A percentile compares a stretch with the other conserved stretches of the same genome.
Evolutionary conservation across 306 rosid genomes (phyloP).

Genomic region (Cucurbita moschata): DNA sequence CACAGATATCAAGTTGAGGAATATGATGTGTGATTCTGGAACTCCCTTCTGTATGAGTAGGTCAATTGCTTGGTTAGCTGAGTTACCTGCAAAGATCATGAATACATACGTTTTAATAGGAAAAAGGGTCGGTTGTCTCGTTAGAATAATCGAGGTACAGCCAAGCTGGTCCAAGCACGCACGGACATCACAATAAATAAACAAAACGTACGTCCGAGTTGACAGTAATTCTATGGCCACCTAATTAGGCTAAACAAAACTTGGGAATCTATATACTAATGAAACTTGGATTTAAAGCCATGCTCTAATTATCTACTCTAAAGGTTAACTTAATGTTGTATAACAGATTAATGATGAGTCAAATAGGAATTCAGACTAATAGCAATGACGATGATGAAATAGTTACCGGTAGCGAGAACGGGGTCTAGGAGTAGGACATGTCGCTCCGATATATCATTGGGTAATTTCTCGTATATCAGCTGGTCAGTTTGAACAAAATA

Average conservation of each 20-base stretch:
- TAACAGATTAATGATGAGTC: not conserved
- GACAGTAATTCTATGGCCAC: not conserved
- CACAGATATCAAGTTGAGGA: conserved; percentile 84
- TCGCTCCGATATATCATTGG: conserved; percentile 89
- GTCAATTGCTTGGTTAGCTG: conserved; percentile 95
- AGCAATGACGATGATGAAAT: not conserved
- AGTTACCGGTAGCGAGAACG: conserved; percentile 88
- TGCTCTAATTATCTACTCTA: not conserved
- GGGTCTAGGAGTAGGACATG: conserved; percentile 98
- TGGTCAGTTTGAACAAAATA: conserved; percentile 20
- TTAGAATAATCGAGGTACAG: not conserved
- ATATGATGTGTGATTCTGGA: conserved; percentile 86
- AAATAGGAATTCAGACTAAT: not conserved
- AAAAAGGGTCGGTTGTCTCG: not conserved
- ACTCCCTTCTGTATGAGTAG: conserved; percentile 88
- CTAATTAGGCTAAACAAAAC: not conserved
- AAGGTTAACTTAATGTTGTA: not conserved
- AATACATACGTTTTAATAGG: not conserved
- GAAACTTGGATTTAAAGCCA: not conserved
- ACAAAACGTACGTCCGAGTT: no score
- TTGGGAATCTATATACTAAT: not conserved
- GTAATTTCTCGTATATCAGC: conserved; percentile 96
- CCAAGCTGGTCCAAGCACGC: not conserved
- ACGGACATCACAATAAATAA: no score
- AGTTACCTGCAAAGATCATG: conserved; percentile 44